Percentiles rank a stretch among this genome's conserved stretches.
phyloP scores from a whole-genome alignment of 139 green algal genomes.

The Picochlorum sp. region DNA sequence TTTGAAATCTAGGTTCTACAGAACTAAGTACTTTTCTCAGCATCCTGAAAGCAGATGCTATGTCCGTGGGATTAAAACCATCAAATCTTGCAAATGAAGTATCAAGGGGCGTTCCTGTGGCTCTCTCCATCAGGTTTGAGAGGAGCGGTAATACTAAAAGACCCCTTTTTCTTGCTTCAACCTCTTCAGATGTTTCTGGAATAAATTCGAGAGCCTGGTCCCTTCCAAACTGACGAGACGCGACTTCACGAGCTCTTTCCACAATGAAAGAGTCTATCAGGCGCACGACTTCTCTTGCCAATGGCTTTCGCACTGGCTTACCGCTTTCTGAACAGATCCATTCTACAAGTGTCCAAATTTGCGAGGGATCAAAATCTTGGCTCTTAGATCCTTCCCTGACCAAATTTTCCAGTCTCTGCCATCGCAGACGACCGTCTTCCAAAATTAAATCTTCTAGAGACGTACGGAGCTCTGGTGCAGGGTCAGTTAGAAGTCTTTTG shows the following conservation, averaged over 20 bases:
- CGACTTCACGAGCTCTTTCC: not conserved
- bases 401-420: slow-evolving; percentile 80
- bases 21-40: slow-evolving; percentile 14
- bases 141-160: slow-evolving; percentile 25
- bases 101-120: no score
- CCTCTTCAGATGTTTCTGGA: slow-evolving; percentile 39
- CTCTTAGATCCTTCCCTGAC: slow-evolving; percentile 67
- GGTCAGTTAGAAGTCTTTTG: slow-evolving; percentile 83
- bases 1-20: slow-evolving; percentile 25
- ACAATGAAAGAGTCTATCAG: slow-evolving; percentile 48
- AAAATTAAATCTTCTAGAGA: slow-evolving; percentile 75
- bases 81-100: no score
- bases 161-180: slow-evolving; percentile 24
- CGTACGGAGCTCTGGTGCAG: slow-evolving; percentile 60
- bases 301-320: slow-evolving; percentile 24
- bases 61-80: slow-evolving; percentile 11
- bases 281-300: slow-evolving; percentile 56
- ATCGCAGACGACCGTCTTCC: slow-evolving; percentile 37
- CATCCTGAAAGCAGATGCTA: slow-evolving; percentile 19
- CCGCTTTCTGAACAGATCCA: slow-evolving; percentile 56
- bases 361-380: slow-evolving; percentile 56
- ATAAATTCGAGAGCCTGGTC: slow-evolving; percentile 36
- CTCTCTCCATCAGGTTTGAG: no score
- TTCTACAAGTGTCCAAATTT: slow-evolving; percentile 78
- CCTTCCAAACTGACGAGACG: slow-evolving; percentile 16